Percentiles rank a stretch among this genome's conserved stretches.
Conservation (phyloP, 208 protist species). For the Wallacemonas sp. region DNA sequence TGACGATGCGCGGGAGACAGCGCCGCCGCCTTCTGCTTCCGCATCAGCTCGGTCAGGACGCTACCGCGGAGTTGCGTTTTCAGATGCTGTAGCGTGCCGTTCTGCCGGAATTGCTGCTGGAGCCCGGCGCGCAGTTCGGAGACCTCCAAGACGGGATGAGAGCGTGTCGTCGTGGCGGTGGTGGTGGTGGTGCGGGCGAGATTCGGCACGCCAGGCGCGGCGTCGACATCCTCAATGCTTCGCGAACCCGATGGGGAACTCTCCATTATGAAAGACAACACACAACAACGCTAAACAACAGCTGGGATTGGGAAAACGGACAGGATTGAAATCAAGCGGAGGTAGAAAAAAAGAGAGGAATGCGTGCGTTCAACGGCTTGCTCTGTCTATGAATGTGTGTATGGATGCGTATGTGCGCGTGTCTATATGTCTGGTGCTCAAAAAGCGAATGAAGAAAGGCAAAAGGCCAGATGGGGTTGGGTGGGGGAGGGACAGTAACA, state of each 20-base stretch:
- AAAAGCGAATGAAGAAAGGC: no score
- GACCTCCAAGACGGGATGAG: constrained; percentile 26
- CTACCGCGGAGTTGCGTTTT: constrained; percentile 87
- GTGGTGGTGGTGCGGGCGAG: not conserved
- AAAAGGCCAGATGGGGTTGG: no score
- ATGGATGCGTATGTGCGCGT: not conserved
- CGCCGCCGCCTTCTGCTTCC: constrained; percentile 32
- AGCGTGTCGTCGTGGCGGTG: not conserved
- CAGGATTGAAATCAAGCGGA: no score
- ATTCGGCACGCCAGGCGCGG: not conserved
- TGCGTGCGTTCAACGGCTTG: not conserved
- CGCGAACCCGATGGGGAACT: no score
- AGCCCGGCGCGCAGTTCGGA: constrained; percentile 76
- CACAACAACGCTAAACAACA: no score
- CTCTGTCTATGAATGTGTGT: not conserved
- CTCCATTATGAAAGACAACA: no score
- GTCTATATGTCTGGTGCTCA: no score
- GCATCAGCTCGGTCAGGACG: constrained; percentile 70
- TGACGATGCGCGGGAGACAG: constrained; percentile 18
- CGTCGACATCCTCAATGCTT: no score
- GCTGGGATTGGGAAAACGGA: no score
- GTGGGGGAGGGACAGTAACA: constrained; percentile 11
- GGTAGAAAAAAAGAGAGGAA: no score
- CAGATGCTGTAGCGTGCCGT: constrained; percentile 67
- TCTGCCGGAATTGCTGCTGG: constrained; percentile 72